Evolutionary conservation across 441 rosid species (phyloP).

Genomic region (Pelargonium fulgidum): DNA sequence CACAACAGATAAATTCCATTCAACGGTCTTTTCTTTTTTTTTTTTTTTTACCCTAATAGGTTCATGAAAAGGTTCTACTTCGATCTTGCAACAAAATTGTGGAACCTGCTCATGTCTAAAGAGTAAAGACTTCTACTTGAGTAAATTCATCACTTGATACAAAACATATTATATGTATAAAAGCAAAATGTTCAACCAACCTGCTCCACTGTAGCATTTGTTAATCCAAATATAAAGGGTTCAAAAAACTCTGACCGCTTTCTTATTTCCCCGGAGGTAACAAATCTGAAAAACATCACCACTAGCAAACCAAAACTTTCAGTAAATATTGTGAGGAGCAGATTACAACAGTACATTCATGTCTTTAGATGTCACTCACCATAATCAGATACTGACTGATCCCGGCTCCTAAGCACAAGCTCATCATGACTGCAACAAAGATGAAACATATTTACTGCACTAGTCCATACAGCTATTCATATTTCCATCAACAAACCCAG

Average conservation of each 20-base stretch:
- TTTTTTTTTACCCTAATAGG: too few species aligned
- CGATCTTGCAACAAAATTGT: too few species aligned
- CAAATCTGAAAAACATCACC: slow-evolving; percentile 99
- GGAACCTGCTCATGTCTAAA: too few species aligned
- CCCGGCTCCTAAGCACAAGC: slow-evolving; percentile 69
- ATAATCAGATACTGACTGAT: slow-evolving; percentile 79
- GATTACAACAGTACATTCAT: slow-evolving; percentile 16
- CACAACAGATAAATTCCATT: too few species aligned
- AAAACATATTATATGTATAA: not conserved
- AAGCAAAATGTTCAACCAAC: slow-evolving; percentile 34
- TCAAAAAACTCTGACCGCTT: slow-evolving; percentile 78
- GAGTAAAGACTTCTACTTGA: not conserved
- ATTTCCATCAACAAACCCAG: slow-evolving; percentile 9
- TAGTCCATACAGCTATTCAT: not conserved
- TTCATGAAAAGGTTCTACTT: too few species aligned
- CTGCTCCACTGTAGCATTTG: slow-evolving; percentile 85
- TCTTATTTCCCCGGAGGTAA: slow-evolving; percentile 84
- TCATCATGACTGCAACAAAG: slow-evolving; percentile 55
- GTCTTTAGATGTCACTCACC: slow-evolving; percentile 41
- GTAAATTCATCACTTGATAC: not conserved
- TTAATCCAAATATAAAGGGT: slow-evolving; percentile 73
- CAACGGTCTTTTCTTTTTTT: too few species aligned
- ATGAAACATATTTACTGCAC: slow-evolving; percentile 21
- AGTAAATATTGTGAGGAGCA: slow-evolving; percentile 19
- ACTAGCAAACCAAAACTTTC: slow-evolving; percentile 54